phyloP scores from a whole-genome alignment of 2,329 filamentous ascomycete species.

The Cryphonectria radicalis region DNA sequence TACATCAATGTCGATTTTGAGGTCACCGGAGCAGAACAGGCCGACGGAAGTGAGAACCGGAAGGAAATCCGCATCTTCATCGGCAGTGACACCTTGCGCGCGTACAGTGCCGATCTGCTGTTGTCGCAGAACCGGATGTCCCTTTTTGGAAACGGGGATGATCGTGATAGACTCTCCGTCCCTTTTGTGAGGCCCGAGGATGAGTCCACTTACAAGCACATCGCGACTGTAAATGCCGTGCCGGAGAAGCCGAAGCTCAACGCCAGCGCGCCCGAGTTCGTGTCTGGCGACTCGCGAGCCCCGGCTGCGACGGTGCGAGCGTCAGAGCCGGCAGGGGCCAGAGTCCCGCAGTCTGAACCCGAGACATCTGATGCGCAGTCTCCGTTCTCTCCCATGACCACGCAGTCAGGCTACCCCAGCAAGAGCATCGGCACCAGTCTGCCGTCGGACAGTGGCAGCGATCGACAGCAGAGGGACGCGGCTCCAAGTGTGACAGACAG shows the following conservation, averaged over 20 bases:
- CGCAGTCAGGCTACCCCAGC: constrained; percentile 40
- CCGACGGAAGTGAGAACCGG: constrained; percentile 52
- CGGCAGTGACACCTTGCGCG: constrained; percentile 83
- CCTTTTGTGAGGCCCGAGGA: constrained; percentile 93
- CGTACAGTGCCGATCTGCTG: constrained; percentile 86
- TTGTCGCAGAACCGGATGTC: constrained; percentile 92
- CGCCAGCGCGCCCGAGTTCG: constrained; percentile 51
- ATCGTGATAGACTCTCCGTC: constrained; percentile 83
- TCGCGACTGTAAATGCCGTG: constrained; percentile 65
- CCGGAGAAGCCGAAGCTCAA: constrained; percentile 64
- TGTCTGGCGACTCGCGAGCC: constrained; percentile 40
- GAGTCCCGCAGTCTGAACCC: constrained; percentile 35
- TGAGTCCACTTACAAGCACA: constrained; percentile 76
- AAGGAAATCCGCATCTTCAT: constrained; percentile 83
- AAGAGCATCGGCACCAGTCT: constrained; percentile 43
- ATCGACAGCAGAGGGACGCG: constrained; percentile 45
- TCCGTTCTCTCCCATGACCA: constrained; percentile 35
- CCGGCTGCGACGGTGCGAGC: constrained; percentile 19
- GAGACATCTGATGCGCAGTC: constrained; percentile 36
- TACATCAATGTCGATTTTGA: constrained; percentile 81
- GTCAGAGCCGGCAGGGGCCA: constrained; percentile 31
- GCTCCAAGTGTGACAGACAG: constrained; percentile 39
- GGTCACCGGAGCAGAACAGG: constrained; percentile 63
- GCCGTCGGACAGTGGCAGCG: constrained; percentile 50
- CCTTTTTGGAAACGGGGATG: constrained; percentile 72